Evolutionary conservation across 495 filamentous ascomycete species (phyloP), one percentile per base, ranked within the genome.

Genomic region (Penicillium maclennaniae): DNA sequence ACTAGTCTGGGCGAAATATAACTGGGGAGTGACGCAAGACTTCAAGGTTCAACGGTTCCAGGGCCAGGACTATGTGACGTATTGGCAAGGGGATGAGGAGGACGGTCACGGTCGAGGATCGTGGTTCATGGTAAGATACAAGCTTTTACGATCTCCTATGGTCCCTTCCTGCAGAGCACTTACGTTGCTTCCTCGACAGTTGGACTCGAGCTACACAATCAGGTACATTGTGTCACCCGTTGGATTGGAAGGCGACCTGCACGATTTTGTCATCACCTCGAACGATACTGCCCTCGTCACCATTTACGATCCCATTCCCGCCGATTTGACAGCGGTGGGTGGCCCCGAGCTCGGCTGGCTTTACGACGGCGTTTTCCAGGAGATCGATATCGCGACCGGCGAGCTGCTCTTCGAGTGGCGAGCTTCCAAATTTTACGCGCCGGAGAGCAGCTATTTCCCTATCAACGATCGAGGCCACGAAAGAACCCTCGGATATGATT

Each of bases 21-120:
- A 69, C 12, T 66, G 60, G 56, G 69, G 63, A 3, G 70, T 68
- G n/a, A 69, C 73, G 0, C 76, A 80, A 41, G 74, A 78, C 44
- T 69, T 79, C 49, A 69, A 70, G 50, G 66, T 78, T 0, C 75
- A 76, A 28, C 62, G 59, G 10, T 80, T 76, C 27, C 70, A 65
- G 47, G 74, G 67, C 31, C 54, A 73, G 44, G 67, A 74, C 12
- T 80, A 75, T 53, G 38, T 83, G 43, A 79, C 79, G 4, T 82
- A 77, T 48, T 83, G 79, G 80, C 70, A 78, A 42, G 79, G 79
- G 7, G 65, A 75, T 28, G 71, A 76, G 52, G 65, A 76, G 34
- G 73, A 72, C 21, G 76, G 72, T 27, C 62, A 79, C 55, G 77
- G 78, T 3, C 66, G 64, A 46, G 80, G 80, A 7, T 69, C 69